These are phyloP conservation scores for Aspergillus persii DNA, from an alignment of 2,329 filamentous ascomycete genomes.

Conservation along the genomic window DNA sequence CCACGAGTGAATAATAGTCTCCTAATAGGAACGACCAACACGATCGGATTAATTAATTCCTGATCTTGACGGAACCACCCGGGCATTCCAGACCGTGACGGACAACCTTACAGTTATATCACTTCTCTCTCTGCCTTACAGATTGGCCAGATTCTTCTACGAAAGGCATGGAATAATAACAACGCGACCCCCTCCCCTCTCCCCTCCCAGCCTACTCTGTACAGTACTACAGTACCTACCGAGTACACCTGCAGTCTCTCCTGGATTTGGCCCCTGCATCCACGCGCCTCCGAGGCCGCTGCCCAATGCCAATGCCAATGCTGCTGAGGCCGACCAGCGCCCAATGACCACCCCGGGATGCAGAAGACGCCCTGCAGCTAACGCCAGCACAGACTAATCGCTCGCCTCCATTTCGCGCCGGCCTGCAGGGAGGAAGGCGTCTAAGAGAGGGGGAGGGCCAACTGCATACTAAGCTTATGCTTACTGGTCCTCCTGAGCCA, in stretches of 20 bases:
- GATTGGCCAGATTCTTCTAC: too few relatives aligned
- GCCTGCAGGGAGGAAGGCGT: neutral
- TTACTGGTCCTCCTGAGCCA: neutral
- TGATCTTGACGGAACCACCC: neutral
- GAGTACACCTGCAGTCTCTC: neutral
- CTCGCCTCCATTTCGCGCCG: neutral
- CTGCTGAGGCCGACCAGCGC: neutral
- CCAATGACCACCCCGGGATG: neutral
- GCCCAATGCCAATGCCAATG: slow-evolving; percentile 11
- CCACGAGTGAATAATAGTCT: neutral
- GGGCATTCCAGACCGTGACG: neutral
- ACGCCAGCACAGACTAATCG: neutral
- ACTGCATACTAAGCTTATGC: neutral
- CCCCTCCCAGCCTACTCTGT: too few relatives aligned
- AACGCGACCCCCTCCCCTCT: too few relatives aligned
- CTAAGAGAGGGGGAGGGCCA: too few relatives aligned
- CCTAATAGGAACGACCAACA: too few relatives aligned
- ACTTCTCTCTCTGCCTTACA: too few relatives aligned
- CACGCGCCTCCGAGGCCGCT: slow-evolving; percentile 9
- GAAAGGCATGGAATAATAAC: neutral
- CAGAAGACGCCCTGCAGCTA: too few relatives aligned
- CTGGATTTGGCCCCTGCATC: slow-evolving; percentile 23
- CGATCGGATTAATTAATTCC: neutral
- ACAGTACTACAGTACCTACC: too few relatives aligned
- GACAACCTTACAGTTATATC: too few relatives aligned